Evolutionary conservation across 139 green algal species (phyloP), one percentile per base, ranked within the genome.

Genomic region (Deuterostichococcus epilithicus): DNA sequence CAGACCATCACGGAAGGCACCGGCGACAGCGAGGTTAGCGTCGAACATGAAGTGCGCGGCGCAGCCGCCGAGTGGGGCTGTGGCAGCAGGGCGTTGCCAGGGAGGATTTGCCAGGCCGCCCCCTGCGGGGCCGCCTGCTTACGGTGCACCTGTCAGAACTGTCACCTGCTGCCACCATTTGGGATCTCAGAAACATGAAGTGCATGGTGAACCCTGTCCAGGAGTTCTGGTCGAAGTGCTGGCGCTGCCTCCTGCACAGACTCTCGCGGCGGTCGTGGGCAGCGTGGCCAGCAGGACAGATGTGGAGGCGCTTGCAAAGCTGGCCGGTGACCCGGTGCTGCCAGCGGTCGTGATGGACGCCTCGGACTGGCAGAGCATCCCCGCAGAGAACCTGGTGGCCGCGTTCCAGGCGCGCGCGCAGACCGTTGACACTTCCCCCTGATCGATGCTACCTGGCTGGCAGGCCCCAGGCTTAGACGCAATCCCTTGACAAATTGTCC

Each of bases 381-480:
- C 94, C 0, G 92, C 91, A 1, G 94, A 98, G 78, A 98, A 98
- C 80, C 76, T 98, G 35, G 92, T 98, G 25, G 94, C 94, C 0
- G 81, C 90, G 23, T 89, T 81, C 18, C 88, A 92, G 81, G 68
- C 72, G 52, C 18, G 42, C 13, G 42, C 13, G 42, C 42, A 52
- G 42, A 52, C 42, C 42, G n/a, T n/a, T n/a, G n/a, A n/a, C n/a
- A n/a, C n/a, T n/a, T n/a, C n/a, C n/a, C n/a, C n/a, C n/a, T n/a
- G n/a, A n/a, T n/a, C n/a, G n/a, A n/a, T n/a, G n/a, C n/a, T n/a
- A n/a, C n/a, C 35, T 70, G 30, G 2, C 25, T 20, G 58, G n/a
- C n/a, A n/a, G n/a, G n/a, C n/a, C n/a, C n/a, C n/a, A n/a, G n/a
- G n/a, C n/a, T n/a, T n/a, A n/a, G n/a, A n/a, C n/a, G n/a, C n/a